Evolutionary conservation across 495 filamentous ascomycete genomes (phyloP), one percentile per base, ranked within the genome.

Genomic region (Podospora appendiculata): DNA sequence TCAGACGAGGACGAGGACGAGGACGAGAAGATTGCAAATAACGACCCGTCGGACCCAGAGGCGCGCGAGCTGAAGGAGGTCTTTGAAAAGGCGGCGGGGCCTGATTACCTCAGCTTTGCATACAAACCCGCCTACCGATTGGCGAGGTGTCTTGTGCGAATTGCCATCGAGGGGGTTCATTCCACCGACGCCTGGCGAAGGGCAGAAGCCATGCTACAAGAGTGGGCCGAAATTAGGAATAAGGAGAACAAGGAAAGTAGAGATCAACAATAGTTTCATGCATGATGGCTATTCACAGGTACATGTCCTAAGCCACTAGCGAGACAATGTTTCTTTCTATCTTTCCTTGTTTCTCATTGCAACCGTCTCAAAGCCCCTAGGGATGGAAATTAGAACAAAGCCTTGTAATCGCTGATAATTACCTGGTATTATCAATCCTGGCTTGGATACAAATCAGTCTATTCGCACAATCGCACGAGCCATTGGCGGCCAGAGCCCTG

Each of bases 111-210:
- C 11, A 12, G 32, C 2, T 53, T 34, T 17, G 51, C 51, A 1
- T 53, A 53, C 16, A 12, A 48, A n/a, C 39, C 51, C 2, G 16
- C 19, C 3, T 53, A 53, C 25, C 39, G 45, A 6, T 14, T 53
- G 2, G 51, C 45, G 6, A 45, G 45, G 34, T 16, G 25, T 6
- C 36, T 53, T 38, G 19, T 53, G 8, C 45, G 45, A 12, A 43
- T 48, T 34, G 45, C 34, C 6, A 10, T 45, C n/a, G 36, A 38
- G 36, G 18, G 36, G 32, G 16, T 18, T 8, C 41, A 17, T 3
- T 43, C 12, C 41, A 17, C 10, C 5, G 10, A 43, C 8, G 5
- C 6, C 41, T 11, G 3, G 12, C 8, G 16, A 8, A 13, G 16
- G 14, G 41, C 41, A 4, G 1, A 6, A 8, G 41, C 4, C 8